Base-by-base conservation (phyloP, 2,329 filamentous ascomycete genomes). In the Xylaria sp. region DNA sequence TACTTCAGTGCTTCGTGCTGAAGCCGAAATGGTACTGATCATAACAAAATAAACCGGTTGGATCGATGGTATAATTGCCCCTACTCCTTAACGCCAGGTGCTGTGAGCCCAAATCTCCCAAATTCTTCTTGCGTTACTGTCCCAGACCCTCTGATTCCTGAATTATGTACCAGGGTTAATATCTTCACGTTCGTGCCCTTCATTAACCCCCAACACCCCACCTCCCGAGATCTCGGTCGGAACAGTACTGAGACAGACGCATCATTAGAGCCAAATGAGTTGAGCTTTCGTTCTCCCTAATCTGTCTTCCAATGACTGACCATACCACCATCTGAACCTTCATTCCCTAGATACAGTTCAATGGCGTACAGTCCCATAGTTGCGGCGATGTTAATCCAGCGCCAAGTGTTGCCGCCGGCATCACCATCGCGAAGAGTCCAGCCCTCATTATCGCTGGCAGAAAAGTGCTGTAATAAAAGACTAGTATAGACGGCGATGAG, bases 401-500 rank as follows among this genome's bases (percentile, higher is more conserved):
- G 88, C 93, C 94, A 97, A 20, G 92, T 87, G 78, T 96, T 97
- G 20, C 94, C 93, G 13, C 93, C 94, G 3, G 90, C 85, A 75
- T 94, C 93, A 6, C 92, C 93, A 18, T 93, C 93, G 76, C 94
- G 91, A 61, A 92, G 90, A 2, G 91, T 94, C 94, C 94, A 98
- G 85, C 94, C 89, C 63, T 88, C 88, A 2, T 88, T 89, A 71
- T 91, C 89, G 62, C 86, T 91, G 12, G 92, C 91, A 5, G 94
- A 92, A 78, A 99, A 98, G 80, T 99, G 96, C 80, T 98, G 96
- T 84, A 98, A 91, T 41, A 99, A 83, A 60, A 99, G 83, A 80
- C 94, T 98, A 1, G 96, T 99, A 81, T 99, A 99, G 36, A 98
- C 94, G 3, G 96, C 92, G 70, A 99, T 95, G 64, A 99, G 86